These are phyloP conservation scores for Hericium erinaceus DNA, from an alignment of 768 basidiomycete species.

Conservation along the genomic window DNA sequence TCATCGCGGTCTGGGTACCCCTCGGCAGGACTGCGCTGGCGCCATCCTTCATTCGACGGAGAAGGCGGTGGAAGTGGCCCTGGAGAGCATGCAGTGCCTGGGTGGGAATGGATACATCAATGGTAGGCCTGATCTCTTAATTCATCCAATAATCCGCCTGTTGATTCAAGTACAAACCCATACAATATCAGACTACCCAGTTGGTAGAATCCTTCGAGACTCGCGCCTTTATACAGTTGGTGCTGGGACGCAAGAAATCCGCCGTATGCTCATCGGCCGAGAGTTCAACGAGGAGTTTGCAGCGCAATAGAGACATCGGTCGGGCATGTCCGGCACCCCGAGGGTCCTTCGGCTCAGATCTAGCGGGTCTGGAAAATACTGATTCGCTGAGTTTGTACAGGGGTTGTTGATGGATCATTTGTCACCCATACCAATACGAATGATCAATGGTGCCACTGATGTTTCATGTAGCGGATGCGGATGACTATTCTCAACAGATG, in stretches of 20 bases:
- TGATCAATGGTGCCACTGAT: too few species aligned
- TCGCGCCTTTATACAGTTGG: slow-evolving; percentile 87
- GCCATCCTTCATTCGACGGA: slow-evolving; percentile 92
- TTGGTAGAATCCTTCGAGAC: slow-evolving; percentile 82
- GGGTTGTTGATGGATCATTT: too few species aligned
- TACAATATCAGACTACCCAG: slow-evolving; percentile 63
- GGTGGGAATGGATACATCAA: slow-evolving; percentile 97
- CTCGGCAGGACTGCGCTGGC: slow-evolving; percentile 80
- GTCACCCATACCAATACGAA: too few species aligned
- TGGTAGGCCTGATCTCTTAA: slow-evolving; percentile 32
- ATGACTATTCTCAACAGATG: too few species aligned
- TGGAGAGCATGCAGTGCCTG: slow-evolving; percentile 88
- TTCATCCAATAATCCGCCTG: not conserved
- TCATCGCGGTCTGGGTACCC: not conserved
- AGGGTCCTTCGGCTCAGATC: too few species aligned
- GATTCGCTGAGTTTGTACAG: too few species aligned
- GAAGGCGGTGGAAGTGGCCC: slow-evolving; percentile 80
- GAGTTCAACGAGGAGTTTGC: slow-evolving; percentile 74
- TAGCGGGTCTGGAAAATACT: too few species aligned
- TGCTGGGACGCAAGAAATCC: slow-evolving; percentile 94
- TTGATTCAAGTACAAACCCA: not conserved
- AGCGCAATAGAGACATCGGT: not conserved
- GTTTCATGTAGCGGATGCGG: too few species aligned
- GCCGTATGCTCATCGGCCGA: slow-evolving; percentile 88
- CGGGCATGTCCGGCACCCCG: too few species aligned